Conservation (phyloP, 495 filamentous ascomycete species). For the Talaromyces proteolyticus region DNA sequence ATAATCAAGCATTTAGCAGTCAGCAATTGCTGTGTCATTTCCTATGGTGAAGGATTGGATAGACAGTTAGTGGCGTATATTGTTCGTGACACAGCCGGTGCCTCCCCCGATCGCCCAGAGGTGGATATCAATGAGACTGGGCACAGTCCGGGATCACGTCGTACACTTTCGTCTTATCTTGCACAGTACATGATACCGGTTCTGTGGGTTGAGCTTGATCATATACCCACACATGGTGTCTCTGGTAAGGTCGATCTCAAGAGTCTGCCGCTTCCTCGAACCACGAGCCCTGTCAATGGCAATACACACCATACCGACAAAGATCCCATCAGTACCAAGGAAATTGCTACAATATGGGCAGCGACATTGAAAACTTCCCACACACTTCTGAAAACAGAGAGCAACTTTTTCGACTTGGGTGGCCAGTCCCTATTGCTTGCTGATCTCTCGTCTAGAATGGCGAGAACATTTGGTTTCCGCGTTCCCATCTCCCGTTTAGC, state of each 20-base stretch:
- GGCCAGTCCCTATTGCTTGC: constrained; percentile 65
- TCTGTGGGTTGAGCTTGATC: constrained; percentile 55
- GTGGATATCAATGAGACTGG: constrained; percentile 54
- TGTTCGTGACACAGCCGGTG: constrained; percentile 46
- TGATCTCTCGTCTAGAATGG: constrained; percentile 52
- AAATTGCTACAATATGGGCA: constrained; percentile 57
- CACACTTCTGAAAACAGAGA: constrained; percentile 48
- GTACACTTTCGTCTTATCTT: constrained; percentile 47
- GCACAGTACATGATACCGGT: constrained; percentile 69
- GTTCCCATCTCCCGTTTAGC: constrained; percentile 58
- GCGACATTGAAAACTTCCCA: constrained; percentile 48
- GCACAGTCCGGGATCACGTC: constrained; percentile 51
- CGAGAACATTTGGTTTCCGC: constrained; percentile 54
- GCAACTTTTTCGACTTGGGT: constrained; percentile 66
- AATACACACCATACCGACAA: constrained; percentile 24
- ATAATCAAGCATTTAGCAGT: constrained; percentile 56
- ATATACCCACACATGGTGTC: constrained; percentile 58
- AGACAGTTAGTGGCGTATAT: constrained; percentile 63
- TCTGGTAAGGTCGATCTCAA: constrained; percentile 65
- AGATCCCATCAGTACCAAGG: constrained; percentile 46
- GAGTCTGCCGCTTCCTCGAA: constrained; percentile 48
- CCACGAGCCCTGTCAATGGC: constrained; percentile 27
- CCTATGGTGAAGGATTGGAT: constrained; percentile 61
- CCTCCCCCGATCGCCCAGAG: constrained; percentile 40
- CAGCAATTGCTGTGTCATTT: constrained; percentile 50